Base-by-base conservation (phyloP, 1,139 yeast genomes). In the Magnusiomyces suaveolens region DNA sequence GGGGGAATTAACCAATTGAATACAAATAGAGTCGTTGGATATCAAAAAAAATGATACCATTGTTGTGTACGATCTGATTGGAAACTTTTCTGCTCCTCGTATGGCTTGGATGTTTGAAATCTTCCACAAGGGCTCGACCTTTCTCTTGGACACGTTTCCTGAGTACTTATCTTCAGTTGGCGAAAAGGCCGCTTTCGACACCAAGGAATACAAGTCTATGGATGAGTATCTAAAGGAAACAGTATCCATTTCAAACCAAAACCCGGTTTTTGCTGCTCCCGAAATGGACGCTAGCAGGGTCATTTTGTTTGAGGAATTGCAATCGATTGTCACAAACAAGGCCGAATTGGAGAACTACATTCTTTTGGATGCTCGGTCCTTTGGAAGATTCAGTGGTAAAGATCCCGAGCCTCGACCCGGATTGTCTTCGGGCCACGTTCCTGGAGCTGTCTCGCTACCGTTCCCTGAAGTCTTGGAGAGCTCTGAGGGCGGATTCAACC, bases 321-420 rank as follows among this genome's bases (percentile, higher is more conserved):
- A 75, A 44, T 75, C 74, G 16, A 74, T 85, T 46, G 85, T 85
- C 0, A 63, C 76, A 39, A 69, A 72, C 26, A 80, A 77, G 2
- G 66, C 74, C 36, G 73, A 81, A 62, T 71, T 76, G 2, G 61
- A 74, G 2, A 70, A 79, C 33, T 83, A 79, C 65, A 66, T 68
- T 44, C 72, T 83, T 25, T 75, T 88, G 46, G 98, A 92, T 69
- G 97, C 97, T 0, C 79, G 98, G 60, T 78, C 95, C 0, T 68
- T 67, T 16, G 85, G 78, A 6, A 75, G 97, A 59, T 90, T 84
- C 68, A 75, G 84, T 0, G 97, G 97, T 2, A 74, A 72, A 32
- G 83, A 78, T 2, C 87, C 92, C 0, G 98, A 92, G 69, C 96
- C 97, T 52, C 77, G 97, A 62, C 80, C 87, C 0, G 97, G 94